Base-by-base conservation (phyloP, 305 asterid genomes). In the Ilex paraguariensis region DNA sequence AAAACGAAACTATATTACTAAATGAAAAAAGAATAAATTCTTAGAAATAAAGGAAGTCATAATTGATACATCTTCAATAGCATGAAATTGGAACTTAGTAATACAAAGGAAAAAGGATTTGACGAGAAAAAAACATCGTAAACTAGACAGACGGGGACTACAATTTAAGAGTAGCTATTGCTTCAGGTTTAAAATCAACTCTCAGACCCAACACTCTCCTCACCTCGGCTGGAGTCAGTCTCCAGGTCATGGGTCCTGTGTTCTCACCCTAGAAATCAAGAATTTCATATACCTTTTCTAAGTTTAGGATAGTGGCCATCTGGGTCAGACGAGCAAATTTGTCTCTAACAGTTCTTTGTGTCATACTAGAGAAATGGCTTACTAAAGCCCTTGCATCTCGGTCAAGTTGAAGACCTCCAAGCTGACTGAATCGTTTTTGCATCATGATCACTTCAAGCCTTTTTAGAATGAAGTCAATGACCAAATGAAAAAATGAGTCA, bases 191-290 rank as follows among this genome's bases (percentile, higher is more conserved):
- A 67, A 91, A 91, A 74, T 91, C 96, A 31, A 88, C 95, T 73
- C 98, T 76, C 53, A 91, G 86, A 28, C 95, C 87, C 77, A 91
- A 71, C 30, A 86, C 90, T 70, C 95, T 79, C 70, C 96, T 83
- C 28, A 91, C 96, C 84, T 91, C 98, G 4, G 95, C 96, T 48
- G 98, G 96, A 73, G 95, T 88, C 16, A 91, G 75, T 71, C 96
- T 80, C 95, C 98, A 91, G 33, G 98, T 88, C 96, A 91, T 86
- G 60, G 96, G 95, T 70, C 96, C 96, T 5, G 96, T 79, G 72
- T 91, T 88, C 78, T 91, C 98, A 42, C 98, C 95, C 98, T 96
- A 88, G 88, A 91, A 91, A 76, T 91, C 98, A 75, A 91, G 76
- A 70, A 91, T 91, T 77, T 91, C 98, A 0, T 92, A 88, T 31